Evolutionary conservation across 495 filamentous ascomycete genomes (phyloP).

Genomic region (Aspergillus coremiiformis): DNA sequence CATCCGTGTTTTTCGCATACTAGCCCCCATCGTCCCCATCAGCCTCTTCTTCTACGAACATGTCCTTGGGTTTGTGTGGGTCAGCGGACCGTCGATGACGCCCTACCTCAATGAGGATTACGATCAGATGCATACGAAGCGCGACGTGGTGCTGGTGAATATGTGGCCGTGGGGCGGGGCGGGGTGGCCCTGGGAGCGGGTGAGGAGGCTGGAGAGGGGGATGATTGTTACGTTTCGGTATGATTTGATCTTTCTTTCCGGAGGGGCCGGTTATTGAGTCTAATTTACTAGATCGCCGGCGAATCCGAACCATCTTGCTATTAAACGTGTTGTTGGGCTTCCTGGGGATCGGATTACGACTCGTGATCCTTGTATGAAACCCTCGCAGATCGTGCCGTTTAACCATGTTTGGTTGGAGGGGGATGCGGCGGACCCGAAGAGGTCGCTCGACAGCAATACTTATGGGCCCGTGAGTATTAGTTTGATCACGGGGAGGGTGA

Average conservation of each 20-base stretch:
- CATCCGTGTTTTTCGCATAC: constrained; percentile 39
- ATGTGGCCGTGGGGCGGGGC: constrained; percentile 35
- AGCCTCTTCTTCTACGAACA: constrained; percentile 57
- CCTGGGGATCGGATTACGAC: constrained; percentile 62
- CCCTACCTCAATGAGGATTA: constrained; percentile 64
- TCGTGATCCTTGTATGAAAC: constrained; percentile 50
- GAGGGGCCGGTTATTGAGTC: background rate
- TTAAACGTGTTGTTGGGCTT: constrained; percentile 66
- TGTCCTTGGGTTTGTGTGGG: constrained; percentile 53
- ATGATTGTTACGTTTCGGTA: constrained; percentile 51
- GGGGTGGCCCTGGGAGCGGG: constrained; percentile 34
- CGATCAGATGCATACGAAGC: constrained; percentile 46
- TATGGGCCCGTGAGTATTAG: constrained; percentile 60
- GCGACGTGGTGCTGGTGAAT: constrained; percentile 44
- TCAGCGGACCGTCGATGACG: constrained; percentile 68
- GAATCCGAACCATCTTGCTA: constrained; percentile 49
- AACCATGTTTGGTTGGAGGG: constrained; percentile 80
- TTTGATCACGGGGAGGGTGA: constrained; percentile 56
- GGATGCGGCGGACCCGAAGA: constrained; percentile 47
- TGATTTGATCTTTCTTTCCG: constrained; percentile 2
- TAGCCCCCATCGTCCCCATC: constrained; percentile 56
- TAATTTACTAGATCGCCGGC: constrained; percentile 49
- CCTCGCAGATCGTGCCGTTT: constrained; percentile 51
- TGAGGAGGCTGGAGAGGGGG: constrained; percentile 39
- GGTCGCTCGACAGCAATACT: constrained; percentile 63